A percentile compares a stretch with the other conserved stretches of the same genome.
phyloP scores from a whole-genome alignment of 1,284 basidiomycete genomes.

The Ceratorhiza oryzae-sativae region DNA sequence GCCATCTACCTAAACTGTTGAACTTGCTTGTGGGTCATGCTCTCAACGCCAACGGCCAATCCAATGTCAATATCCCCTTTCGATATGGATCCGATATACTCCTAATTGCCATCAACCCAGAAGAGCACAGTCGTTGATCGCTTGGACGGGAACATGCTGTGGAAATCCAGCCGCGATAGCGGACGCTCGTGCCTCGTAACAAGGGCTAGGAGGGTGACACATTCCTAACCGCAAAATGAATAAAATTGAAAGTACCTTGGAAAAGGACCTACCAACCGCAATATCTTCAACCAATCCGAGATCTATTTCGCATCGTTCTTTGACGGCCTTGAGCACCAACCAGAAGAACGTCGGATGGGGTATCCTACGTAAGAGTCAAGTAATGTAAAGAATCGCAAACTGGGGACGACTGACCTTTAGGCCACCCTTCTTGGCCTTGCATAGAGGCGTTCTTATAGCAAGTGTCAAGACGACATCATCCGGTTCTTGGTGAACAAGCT shows the following conservation, averaged over 20 bases:
- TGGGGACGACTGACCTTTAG: slow-evolving; percentile 56
- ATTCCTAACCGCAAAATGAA: slow-evolving; percentile 59
- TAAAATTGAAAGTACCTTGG: background rate
- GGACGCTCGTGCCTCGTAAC: slow-evolving; percentile 79
- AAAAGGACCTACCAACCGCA: slow-evolving; percentile 66
- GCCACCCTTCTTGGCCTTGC: slow-evolving; percentile 79
- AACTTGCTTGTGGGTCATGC: slow-evolving; percentile 80
- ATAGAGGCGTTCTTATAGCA: slow-evolving; percentile 79
- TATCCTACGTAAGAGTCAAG: slow-evolving; percentile 52
- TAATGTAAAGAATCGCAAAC: background rate
- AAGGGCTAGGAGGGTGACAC: slow-evolving; percentile 79
- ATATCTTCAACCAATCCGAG: slow-evolving; percentile 77
- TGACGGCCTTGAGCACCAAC: slow-evolving; percentile 69
- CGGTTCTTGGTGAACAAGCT: slow-evolving; percentile 57
- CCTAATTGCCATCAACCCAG: slow-evolving; percentile 85
- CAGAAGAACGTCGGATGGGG: slow-evolving; percentile 75
- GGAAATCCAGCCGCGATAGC: slow-evolving; percentile 84
- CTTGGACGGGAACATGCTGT: slow-evolving; percentile 73
- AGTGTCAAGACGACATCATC: slow-evolving; percentile 89
- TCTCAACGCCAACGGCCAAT: slow-evolving; percentile 81
- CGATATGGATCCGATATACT: slow-evolving; percentile 80
- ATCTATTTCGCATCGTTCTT: slow-evolving; percentile 59
- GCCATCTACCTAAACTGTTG: slow-evolving; percentile 28
- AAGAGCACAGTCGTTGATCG: slow-evolving; percentile 86
- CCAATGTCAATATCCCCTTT: slow-evolving; percentile 71